Conservation (phyloP, 805 yeast species). For the Yamadazyma sp. region DNA sequence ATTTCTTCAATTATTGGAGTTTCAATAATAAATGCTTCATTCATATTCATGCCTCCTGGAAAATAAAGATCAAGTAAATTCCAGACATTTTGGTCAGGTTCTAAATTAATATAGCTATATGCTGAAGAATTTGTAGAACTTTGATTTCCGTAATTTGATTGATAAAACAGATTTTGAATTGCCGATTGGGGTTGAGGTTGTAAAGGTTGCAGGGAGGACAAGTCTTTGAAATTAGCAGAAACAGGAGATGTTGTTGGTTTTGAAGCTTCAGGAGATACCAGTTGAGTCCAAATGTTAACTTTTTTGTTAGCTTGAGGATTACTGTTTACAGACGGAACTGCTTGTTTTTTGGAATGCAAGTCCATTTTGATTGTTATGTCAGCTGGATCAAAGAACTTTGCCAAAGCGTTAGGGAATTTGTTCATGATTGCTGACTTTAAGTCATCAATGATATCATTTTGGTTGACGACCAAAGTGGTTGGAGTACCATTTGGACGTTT, state of each 20-base stretch:
- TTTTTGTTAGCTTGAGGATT: conserved; percentile 11
- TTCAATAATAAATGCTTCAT: conserved; percentile 64
- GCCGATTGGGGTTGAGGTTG: background rate
- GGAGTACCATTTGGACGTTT: conserved; percentile 52
- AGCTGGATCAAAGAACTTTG: conserved; percentile 63
- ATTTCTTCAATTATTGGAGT: conserved; percentile 25
- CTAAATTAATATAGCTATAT: conserved; percentile 24
- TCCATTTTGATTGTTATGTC: conserved; percentile 48
- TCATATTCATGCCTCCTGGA: conserved; percentile 66
- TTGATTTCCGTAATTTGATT: background rate
- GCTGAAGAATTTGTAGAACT: background rate
- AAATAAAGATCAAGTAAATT: conserved; percentile 53
- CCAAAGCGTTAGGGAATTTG: conserved; percentile 68
- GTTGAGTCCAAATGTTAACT: conserved; percentile 11
- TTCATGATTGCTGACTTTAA: conserved; percentile 60
- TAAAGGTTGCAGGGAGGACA: background rate
- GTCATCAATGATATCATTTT: conserved; percentile 75
- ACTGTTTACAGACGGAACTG: conserved; percentile 8
- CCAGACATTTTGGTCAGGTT: conserved; percentile 65
- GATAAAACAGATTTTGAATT: background rate
- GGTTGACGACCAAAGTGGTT: conserved; percentile 63
- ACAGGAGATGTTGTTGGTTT: conserved; percentile 13
- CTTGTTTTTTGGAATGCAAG: conserved; percentile 12
- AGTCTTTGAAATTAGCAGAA: conserved; percentile 11
- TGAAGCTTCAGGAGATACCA: conserved; percentile 15